Evolutionary conservation across 345 rosid genomes (phyloP).

Genomic region (Arabis alpina): DNA sequence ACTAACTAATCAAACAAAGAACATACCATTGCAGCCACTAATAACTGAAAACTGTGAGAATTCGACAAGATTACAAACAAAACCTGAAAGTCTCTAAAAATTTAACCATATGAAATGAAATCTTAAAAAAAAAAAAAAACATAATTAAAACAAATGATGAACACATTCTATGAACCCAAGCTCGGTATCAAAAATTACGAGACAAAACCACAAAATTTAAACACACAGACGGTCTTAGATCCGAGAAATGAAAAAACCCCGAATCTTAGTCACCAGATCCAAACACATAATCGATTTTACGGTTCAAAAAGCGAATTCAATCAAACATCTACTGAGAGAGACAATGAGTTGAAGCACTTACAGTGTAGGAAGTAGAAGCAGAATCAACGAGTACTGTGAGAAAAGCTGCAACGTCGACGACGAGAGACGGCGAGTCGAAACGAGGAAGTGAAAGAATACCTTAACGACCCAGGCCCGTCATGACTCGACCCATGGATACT

Average conservation of each 20-base stretch:
- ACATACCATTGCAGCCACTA: neutral
- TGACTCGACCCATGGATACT: no score
- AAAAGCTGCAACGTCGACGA: neutral
- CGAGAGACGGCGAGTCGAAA: neutral
- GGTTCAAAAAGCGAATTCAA: neutral
- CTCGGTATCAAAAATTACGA: neutral
- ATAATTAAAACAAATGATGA: neutral
- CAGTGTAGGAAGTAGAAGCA: neutral
- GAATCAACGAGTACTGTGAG: neutral
- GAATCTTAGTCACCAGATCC: neutral
- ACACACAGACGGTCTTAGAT: neutral
- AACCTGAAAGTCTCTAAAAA: neutral
- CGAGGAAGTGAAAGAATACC: neutral
- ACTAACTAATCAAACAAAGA: neutral
- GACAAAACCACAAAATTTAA: neutral
- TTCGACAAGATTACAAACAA: neutral
- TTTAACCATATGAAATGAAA: neutral
- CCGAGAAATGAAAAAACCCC: neutral
- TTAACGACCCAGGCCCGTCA: no score
- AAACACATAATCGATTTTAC: neutral
- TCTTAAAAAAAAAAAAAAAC: neutral
- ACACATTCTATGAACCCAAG: neutral
- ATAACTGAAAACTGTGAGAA: neutral
- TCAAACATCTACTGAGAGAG: neutral
- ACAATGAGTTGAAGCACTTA: neutral